Evolutionary conservation across 345 rosid species (phyloP), one percentile per base, ranked within the genome.

Genomic region (Citrus inodora): DNA sequence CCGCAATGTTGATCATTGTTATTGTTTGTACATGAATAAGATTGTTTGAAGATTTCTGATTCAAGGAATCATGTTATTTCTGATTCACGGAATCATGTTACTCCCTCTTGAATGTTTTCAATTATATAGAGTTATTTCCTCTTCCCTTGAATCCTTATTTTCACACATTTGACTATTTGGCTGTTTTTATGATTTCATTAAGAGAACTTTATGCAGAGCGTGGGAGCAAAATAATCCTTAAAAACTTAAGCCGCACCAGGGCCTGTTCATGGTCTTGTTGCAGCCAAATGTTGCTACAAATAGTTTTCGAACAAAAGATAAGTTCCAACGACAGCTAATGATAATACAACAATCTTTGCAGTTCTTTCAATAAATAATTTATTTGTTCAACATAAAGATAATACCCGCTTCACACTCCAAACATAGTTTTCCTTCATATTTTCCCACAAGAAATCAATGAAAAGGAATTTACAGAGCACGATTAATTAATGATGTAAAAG

Each of bases 1-100:
- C 42, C 42, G 42, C 8, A 22, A 53, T 59, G 64, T 30, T 61
- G 40, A 66, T 79, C 30, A 22, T 48, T 58, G 65, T 76, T 30
- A 55, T 17, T 70, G 55, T 63, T 74, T 21, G 79, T 79, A 38
- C 28, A 76, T 76, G 70, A 53, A 81, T 77, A 79, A 81, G 48
- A 60, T 48, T 64, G 16, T 16, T 48, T 24, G 75, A 61, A 56
- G 64, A 62, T 37, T 37, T 66, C 72, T 35, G 14, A 69, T 60
- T 30, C 37, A 51, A 48, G 24, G 35, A 40, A 59, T 14, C 67
- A 73, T 30, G 28, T 55, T 4, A 62, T 37, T 37, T 65, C 72
- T 35, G 14, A 69, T 60, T 30, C 37, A 51, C 24, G 24, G 35
- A 40, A 59, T 14, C 67, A 79, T 30, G 28, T 55, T 4, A 71